Evolutionary conservation across 345 rosid genomes (phyloP).

Genomic region (Arabidopsis arenosa): DNA sequence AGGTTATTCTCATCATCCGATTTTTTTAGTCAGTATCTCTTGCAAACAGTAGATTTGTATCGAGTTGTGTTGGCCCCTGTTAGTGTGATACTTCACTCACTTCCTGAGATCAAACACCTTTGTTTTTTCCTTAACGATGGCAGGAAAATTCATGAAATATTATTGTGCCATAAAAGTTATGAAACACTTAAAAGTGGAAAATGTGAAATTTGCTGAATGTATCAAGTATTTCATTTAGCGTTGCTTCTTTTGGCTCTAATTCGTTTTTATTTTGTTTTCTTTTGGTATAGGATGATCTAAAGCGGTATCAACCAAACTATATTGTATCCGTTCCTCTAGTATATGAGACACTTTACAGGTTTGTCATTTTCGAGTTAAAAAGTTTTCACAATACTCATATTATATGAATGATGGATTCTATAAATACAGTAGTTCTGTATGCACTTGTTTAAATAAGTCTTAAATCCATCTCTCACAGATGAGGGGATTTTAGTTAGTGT

Average conservation of each 20-base stretch:
- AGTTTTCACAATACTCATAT: neutral
- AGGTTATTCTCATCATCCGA: slow-evolving; percentile 53
- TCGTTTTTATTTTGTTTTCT: slow-evolving; percentile 1
- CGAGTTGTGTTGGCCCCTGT: neutral
- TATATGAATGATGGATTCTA: slow-evolving; percentile 15
- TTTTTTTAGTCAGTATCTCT: neutral
- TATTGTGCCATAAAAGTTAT: neutral
- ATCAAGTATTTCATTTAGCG: neutral
- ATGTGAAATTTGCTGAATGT: slow-evolving; percentile 16
- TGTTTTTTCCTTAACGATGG: neutral
- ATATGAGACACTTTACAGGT: slow-evolving; percentile 95
- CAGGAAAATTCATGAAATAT: slow-evolving; percentile 2
- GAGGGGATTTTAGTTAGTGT: slow-evolving; percentile 5
- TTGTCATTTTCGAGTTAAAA: slow-evolving; percentile 37
- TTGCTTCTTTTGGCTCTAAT: slow-evolving; percentile 3
- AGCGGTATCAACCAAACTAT: slow-evolving; percentile 81
- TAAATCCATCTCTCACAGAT: neutral
- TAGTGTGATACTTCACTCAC: slow-evolving; percentile 14
- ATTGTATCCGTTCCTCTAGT: slow-evolving; percentile 90
- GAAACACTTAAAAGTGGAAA: neutral
- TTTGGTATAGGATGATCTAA: slow-evolving; percentile 74
- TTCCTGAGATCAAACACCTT: neutral
- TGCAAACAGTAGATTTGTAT: neutral
- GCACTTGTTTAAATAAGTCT: slow-evolving; percentile 5
- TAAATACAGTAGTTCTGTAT: neutral